Conservation (phyloP, 1,284 basidiomycete species). For the Ganoderma lingzhi region DNA sequence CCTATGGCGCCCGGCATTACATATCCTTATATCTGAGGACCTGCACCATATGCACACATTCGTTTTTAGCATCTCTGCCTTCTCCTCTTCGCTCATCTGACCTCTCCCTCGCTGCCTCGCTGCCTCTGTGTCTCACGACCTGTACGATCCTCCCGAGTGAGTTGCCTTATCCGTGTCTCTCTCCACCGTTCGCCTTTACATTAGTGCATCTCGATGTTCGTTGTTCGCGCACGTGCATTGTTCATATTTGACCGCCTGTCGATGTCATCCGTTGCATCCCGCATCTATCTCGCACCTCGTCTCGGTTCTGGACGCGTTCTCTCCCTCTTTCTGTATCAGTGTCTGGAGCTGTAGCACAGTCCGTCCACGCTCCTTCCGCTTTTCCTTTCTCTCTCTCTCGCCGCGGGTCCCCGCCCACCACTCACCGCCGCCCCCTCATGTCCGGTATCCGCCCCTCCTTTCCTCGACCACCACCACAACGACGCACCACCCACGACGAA, state of each 20-base stretch:
- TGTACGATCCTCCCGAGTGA: slow-evolving; percentile 29
- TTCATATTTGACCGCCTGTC: slow-evolving; percentile 23
- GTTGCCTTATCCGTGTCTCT: slow-evolving; percentile 17
- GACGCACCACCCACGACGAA: not conserved
- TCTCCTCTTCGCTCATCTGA: slow-evolving; percentile 22
- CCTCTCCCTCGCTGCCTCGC: not conserved
- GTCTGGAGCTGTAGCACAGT: slow-evolving; percentile 16
- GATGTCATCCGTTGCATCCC: slow-evolving; percentile 12
- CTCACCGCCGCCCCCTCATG: slow-evolving; percentile 9
- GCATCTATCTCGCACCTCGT: slow-evolving; percentile 7
- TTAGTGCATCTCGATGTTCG: slow-evolving; percentile 33
- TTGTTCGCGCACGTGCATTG: slow-evolving; percentile 31
- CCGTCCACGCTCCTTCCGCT: slow-evolving; percentile 26
- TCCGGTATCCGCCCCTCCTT: not conserved
- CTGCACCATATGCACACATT: slow-evolving; percentile 35
- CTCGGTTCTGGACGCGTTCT: slow-evolving; percentile 9
- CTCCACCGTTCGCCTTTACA: slow-evolving; percentile 30
- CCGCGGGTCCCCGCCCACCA: slow-evolving; percentile 12
- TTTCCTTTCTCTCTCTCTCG: slow-evolving; percentile 12
- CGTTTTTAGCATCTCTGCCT: slow-evolving; percentile 30
- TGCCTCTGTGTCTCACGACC: slow-evolving; percentile 37
- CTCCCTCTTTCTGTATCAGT: slow-evolving; percentile 10
- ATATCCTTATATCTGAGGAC: slow-evolving; percentile 38
- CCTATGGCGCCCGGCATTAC: slow-evolving; percentile 31
- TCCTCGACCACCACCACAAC: not conserved